phyloP scores from a whole-genome alignment of 441 rosid species.

The Erodium moschatum region DNA sequence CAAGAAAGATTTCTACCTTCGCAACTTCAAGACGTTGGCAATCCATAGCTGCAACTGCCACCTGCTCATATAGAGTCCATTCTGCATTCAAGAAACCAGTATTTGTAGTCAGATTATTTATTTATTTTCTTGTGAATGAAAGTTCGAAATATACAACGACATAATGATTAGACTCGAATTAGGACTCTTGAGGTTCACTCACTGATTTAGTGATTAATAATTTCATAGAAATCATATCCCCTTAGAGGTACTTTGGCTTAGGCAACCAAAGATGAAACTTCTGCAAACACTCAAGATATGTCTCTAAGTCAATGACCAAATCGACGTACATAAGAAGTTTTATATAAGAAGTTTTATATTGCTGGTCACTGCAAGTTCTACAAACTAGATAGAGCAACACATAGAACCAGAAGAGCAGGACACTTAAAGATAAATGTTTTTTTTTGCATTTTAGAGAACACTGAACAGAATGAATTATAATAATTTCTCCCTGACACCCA shows the following conservation, averaged over 20 bases:
- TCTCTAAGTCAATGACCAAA: background rate
- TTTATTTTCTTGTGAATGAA: background rate
- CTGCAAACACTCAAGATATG: background rate
- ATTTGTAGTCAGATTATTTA: background rate
- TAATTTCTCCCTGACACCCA: background rate
- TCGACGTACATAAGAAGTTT: too few species aligned
- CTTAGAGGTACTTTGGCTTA: background rate
- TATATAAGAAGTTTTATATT: too few species aligned
- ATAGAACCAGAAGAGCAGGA: background rate
- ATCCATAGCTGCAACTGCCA: slow-evolving; percentile 93
- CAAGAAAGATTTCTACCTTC: slow-evolving; percentile 37
- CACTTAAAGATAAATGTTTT: background rate
- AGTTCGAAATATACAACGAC: background rate
- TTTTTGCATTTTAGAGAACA: background rate
- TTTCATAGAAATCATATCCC: too few species aligned
- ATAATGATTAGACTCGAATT: too few species aligned
- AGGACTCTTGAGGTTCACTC: background rate
- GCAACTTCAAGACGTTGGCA: slow-evolving; percentile 72
- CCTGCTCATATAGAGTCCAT: slow-evolving; percentile 91
- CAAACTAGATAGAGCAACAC: too few species aligned
- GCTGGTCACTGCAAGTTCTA: too few species aligned
- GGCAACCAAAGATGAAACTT: background rate
- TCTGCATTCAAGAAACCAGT: slow-evolving; percentile 34
- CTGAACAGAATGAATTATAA: background rate
- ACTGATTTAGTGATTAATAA: too few species aligned